Evolutionary conservation across 208 protist genomes (phyloP).

Genomic region (Acanthamoeba lenticulata): DNA sequence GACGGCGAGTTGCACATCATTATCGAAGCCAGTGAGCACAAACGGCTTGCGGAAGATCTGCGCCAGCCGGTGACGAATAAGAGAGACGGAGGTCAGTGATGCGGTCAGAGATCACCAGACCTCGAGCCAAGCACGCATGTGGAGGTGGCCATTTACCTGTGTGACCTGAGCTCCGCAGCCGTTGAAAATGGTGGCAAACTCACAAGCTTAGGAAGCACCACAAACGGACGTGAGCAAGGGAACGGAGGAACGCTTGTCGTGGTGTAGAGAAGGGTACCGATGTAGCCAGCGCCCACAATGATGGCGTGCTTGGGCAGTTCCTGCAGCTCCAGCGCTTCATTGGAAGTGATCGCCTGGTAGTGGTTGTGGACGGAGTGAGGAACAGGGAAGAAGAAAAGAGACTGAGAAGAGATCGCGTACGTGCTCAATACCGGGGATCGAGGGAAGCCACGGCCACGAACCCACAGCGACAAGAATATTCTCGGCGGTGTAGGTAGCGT

Average conservation of each 20-base stretch:
- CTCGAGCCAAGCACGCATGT: background rate
- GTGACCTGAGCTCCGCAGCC: background rate
- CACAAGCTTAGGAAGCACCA: conserved; percentile 67
- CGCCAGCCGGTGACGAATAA: background rate
- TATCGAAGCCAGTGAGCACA: background rate
- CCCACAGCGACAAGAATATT: conserved; percentile 87
- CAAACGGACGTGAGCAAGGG: conserved; percentile 68
- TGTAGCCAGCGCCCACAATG: conserved; percentile 86
- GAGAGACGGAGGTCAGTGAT: background rate
- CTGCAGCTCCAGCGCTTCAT: conserved; percentile 85
- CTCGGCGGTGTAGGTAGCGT: conserved; percentile 67
- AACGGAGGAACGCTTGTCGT: conserved; percentile 83
- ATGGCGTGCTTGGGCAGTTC: conserved; percentile 70
- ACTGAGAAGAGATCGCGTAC: background rate
- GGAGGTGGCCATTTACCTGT: background rate
- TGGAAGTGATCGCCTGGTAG: conserved; percentile 81
- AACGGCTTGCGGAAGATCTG: background rate
- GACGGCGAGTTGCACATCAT: background rate
- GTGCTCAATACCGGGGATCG: conserved; percentile 65
- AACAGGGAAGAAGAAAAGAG: background rate
- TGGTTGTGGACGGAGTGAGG: conserved; percentile 15
- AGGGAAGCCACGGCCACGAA: conserved; percentile 61
- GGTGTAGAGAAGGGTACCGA: conserved; percentile 81
- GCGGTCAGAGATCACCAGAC: background rate
- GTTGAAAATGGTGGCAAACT: conserved; percentile 63